These are phyloP conservation scores for Cairneyella variabilis DNA, from an alignment of 495 filamentous ascomycete genomes.

Conservation along the genomic window DNA sequence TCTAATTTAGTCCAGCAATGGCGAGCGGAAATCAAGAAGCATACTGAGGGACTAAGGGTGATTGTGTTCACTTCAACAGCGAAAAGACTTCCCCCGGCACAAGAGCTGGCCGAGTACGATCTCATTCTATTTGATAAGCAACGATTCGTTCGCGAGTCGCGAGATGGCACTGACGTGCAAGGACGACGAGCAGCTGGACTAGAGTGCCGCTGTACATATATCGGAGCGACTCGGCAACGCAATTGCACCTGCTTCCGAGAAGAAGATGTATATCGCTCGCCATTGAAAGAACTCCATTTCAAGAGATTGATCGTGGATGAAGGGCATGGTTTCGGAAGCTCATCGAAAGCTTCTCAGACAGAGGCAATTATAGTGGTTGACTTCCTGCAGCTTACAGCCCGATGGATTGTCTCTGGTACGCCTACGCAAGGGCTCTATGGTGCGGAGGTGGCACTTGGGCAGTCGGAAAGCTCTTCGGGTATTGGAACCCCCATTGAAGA, in stretches of 20 bases:
- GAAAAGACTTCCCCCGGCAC: conserved; percentile 50
- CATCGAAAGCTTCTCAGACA: conserved; percentile 49
- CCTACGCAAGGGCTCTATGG: conserved; percentile 68
- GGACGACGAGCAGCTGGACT: not conserved
- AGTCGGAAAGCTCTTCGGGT: conserved; percentile 19
- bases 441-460: conserved; percentile 19
- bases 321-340: conserved; percentile 73
- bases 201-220: conserved; percentile 38
- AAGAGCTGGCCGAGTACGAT: conserved; percentile 65
- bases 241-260: conserved; percentile 38
- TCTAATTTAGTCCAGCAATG: conserved; percentile 68
- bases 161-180: conserved; percentile 30
- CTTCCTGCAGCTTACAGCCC: conserved; percentile 63
- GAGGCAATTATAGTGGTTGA: conserved; percentile 65
- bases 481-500: not conserved
- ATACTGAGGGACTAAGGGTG: conserved; percentile 63
- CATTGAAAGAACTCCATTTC: conserved; percentile 71
- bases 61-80: conserved; percentile 51
- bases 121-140: conserved; percentile 72
- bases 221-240: conserved; percentile 35
- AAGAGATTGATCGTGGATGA: conserved; percentile 88
- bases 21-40: conserved; percentile 62
- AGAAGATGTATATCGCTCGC: conserved; percentile 47
- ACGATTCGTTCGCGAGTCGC: conserved; percentile 63
- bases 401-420: conserved; percentile 91